phyloP scores from a whole-genome alignment of 768 basidiomycete species.

The Tulasnella sp. region DNA sequence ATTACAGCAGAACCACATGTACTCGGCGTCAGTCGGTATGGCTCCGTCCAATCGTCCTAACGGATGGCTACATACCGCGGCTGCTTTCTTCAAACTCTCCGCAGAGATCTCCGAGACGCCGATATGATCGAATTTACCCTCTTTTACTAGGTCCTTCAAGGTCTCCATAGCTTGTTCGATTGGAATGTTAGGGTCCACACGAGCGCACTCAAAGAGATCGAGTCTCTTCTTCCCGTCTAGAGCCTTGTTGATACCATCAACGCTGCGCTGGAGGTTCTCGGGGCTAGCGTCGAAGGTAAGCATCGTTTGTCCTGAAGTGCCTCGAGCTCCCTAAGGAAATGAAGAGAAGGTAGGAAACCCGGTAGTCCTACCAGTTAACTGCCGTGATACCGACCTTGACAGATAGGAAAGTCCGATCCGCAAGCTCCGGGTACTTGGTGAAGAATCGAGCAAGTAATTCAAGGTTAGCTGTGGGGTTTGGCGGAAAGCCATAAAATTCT shows the following conservation, averaged over 20 bases:
- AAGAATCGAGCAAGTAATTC: conserved; percentile 35
- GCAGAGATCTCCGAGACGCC: not conserved
- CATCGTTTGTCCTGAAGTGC: not conserved
- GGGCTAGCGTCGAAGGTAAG: not conserved
- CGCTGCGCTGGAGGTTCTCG: conserved; percentile 13
- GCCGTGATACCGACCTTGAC: conserved; percentile 49
- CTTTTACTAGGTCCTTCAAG: conserved; percentile 41
- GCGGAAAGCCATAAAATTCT: conserved; percentile 34
- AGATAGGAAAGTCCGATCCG: conserved; percentile 33
- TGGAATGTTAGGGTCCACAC: conserved; percentile 39
- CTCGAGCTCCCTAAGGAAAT: conserved; percentile 21
- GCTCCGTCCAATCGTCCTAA: too few relatives aligned
- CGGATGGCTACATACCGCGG: conserved; percentile 32
- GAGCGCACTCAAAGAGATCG: conserved; percentile 52
- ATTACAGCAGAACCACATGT: not conserved
- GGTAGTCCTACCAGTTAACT: conserved; percentile 49
- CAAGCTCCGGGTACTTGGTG: conserved; percentile 28
- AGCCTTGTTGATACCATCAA: conserved; percentile 6
- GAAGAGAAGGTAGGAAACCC: conserved; percentile 23
- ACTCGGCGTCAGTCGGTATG: not conserved
- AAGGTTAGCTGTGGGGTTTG: conserved; percentile 31
- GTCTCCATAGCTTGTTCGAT: conserved; percentile 38
- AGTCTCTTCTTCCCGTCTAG: conserved; percentile 31
- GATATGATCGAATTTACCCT: conserved; percentile 43
- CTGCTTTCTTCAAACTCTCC: conserved; percentile 26